Base-by-base conservation (phyloP, 2,329 filamentous ascomycete species). In the Helotiales sp. region DNA sequence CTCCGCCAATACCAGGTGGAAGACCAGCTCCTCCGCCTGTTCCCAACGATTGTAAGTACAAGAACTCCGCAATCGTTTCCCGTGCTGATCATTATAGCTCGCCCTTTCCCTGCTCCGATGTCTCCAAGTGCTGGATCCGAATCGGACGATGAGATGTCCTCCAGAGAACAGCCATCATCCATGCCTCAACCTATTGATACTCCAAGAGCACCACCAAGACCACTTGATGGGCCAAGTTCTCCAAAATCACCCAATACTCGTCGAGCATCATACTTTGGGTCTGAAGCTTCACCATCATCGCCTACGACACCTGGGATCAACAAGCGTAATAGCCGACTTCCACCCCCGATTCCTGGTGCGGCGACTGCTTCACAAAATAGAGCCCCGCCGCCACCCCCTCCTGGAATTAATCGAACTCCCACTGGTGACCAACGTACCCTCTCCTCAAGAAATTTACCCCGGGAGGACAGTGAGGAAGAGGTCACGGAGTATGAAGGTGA, bases 401-500 rank as follows among this genome's bases (percentile, higher is more conserved):
- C 83, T 49, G 79, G 78, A 15, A 84, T 84, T 17, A 87, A 85
- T 70, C 86, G 88, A 69, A 83, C 85, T 70, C 87, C 88, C 6
- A 90, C 89, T 1, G 80, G 82, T 57, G 87, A 90, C 71, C 83
- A 82, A 62, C 81, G 81, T 73, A 80, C 11, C 80, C 82, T 13
- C 80, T 85, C 17, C 79, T 80, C 63, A 79, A 79, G 11, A 72
- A 75, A 10, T 78, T 81, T 65, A 82, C 82, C 68, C 28, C 85
- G 81, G 52, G 80, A 85, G 47, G 89, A 90, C 15, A 89, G 88
- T 28, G 90, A 91, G 67, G 93, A 91, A 67, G 93, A 96, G 75
- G 86, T 93, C 37, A 96, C 93, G 0, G 95, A 97, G 76, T 98
- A 98, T 76, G 96, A 99, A 77, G 96, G 95, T 6, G 96, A 98